Evolutionary conservation across 192 early-diverging fungal species (phyloP).

Genomic region (Gigaspora rosea): DNA sequence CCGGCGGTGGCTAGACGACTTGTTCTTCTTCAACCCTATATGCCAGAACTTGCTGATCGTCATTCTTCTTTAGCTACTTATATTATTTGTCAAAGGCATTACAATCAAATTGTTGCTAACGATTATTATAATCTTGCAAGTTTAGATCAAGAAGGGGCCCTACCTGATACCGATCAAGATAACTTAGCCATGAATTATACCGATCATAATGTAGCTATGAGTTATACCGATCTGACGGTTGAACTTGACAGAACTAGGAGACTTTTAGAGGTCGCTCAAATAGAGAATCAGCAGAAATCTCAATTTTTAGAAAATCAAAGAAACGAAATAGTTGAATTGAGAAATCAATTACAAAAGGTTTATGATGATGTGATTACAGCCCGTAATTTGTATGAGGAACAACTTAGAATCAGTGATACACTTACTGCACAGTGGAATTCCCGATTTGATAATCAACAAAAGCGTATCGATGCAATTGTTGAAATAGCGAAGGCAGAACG

Average conservation of each 20-base stretch:
- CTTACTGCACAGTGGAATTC: slow-evolving; percentile 12
- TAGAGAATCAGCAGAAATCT: too few species aligned
- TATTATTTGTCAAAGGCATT: too few species aligned
- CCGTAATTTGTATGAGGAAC: slow-evolving; percentile 14
- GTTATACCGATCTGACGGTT: not conserved
- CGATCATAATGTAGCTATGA: too few species aligned
- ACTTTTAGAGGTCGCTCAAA: slow-evolving; percentile 1
- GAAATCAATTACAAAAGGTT: not conserved
- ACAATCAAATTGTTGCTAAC: too few species aligned
- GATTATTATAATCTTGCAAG: too few species aligned
- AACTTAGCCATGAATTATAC: too few species aligned
- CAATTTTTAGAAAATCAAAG: not conserved
- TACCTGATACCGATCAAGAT: not conserved
- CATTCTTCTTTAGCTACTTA: too few species aligned
- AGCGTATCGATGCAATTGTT: slow-evolving; percentile 16
- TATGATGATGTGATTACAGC: not conserved
- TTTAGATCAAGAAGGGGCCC: not conserved
- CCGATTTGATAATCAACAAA: slow-evolving; percentile 11
- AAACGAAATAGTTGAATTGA: slow-evolving; percentile 24
- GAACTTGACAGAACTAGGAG: not conserved
- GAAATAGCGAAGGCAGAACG: slow-evolving; percentile 15
- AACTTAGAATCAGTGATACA: not conserved
- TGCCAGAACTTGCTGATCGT: too few species aligned
- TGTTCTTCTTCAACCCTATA: too few species aligned
- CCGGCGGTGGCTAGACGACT: too few species aligned